phyloP scores from a whole-genome alignment of 1,284 basidiomycete species.

The Violaceomyces palustris region DNA sequence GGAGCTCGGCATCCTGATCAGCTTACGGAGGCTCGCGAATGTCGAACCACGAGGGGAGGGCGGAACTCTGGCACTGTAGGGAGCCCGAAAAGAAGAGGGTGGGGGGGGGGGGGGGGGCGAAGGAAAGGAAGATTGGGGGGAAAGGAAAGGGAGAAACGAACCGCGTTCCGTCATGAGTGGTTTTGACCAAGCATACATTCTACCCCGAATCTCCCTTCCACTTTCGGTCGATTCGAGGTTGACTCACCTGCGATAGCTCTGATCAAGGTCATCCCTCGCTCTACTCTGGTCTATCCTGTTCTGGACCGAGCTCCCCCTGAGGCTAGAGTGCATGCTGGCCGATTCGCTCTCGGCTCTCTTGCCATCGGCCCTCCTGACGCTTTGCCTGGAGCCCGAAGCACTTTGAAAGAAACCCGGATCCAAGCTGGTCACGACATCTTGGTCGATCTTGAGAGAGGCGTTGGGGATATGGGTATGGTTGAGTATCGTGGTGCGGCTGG shows the following conservation, averaged over 20 bases:
- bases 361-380: constrained; percentile 14
- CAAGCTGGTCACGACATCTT: no score
- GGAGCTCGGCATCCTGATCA: constrained; percentile 23
- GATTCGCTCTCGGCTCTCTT: constrained; percentile 28
- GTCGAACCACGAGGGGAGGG: background rate
- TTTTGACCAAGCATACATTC: no score
- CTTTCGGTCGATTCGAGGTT: constrained; percentile 5
- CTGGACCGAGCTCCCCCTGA: constrained; percentile 15
- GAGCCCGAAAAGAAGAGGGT: background rate
- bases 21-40: constrained; percentile 4
- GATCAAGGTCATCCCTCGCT: background rate
- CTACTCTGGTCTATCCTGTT: background rate
- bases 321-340: constrained; percentile 12
- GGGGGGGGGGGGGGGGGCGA: background rate
- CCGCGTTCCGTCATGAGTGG: no score
- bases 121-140: no score
- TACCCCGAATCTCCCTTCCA: background rate
- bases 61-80: background rate
- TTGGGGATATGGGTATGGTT: no score
- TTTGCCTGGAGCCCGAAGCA: constrained; percentile 7
- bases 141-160: no score
- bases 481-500: no score
- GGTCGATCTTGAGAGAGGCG: no score
- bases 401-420: no score
- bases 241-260: background rate